Base-by-base conservation (phyloP, 2,329 filamentous ascomycete species). In the Aureobasidium vineae region DNA sequence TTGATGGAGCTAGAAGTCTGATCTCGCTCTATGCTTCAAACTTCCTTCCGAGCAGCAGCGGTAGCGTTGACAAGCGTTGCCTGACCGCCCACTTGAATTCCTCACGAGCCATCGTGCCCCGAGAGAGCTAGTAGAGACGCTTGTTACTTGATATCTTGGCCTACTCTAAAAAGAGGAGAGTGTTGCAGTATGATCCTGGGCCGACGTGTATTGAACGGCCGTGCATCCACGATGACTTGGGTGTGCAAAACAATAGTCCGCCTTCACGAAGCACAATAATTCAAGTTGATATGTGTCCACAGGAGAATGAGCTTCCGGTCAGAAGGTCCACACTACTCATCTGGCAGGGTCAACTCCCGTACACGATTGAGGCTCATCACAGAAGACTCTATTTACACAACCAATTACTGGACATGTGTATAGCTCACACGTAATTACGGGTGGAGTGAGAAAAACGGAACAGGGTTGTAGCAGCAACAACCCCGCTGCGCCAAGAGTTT, bases 161-260 rank as follows among this genome's bases (percentile, higher is more conserved):
- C 23, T 33, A 26, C 38, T 19, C 11, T 36, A 23, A 23, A n/a
- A 16, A 15, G 11, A 8, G 15, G 19, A 13, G n/a, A 26, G 23
- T 15, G 36, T 28, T 43, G 21, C 53, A 43, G 36, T 28, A 26
- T 41, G 31, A 21, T 40, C 11, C n/a, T 23, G 28, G 26, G 28
- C 28, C 8, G 50, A 21, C 21, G 28, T 54, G 53, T 33, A 31
- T 19, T 19, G 13, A 15, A 38, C n/a, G 13, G 53, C 43, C 53
- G 19, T 33, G 21, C n/a, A 38, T 11, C n/a, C 52, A 10, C n/a
- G 13, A 40, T 40, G 31, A 23, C 5, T 21, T 19, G 33, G 52
- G 52, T 16, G 52, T 38, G 52, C 52, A 56, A 21, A 33, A 56
- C 52, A 8, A 56, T 56, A 56, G 52, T 56, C 33, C 38, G 33